Evolutionary conservation across 352 stramenopile species (phyloP).

Genomic region (Phytophthora sojae): DNA sequence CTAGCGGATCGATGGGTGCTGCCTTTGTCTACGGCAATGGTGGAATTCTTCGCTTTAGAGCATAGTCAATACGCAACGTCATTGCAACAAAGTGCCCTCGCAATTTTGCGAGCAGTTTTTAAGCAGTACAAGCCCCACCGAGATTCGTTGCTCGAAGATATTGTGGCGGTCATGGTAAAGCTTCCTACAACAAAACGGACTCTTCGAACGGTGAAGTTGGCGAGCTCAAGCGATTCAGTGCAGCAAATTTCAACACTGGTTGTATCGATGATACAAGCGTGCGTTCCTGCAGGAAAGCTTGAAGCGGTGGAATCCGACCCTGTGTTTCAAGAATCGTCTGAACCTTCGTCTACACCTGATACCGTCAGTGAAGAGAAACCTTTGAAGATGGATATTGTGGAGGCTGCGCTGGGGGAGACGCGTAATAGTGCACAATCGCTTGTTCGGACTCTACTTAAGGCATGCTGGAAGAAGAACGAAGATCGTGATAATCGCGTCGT

Average conservation of each 20-base stretch:
- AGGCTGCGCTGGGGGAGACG: conserved; percentile 36
- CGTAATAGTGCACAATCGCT: conserved; percentile 55
- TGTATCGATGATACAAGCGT: conserved; percentile 71
- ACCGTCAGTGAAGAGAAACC: conserved; percentile 22
- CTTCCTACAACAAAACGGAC: conserved; percentile 77
- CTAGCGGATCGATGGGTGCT: conserved; percentile 83
- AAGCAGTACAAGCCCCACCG: conserved; percentile 70
- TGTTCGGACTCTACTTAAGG: conserved; percentile 59
- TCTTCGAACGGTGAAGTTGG: conserved; percentile 74
- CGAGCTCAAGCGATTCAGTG: conserved; percentile 52
- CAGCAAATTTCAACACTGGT: conserved; percentile 80
- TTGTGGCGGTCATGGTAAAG: conserved; percentile 83
- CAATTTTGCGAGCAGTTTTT: conserved; percentile 73
- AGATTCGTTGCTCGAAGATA: conserved; percentile 65
- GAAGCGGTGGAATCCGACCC: conserved; percentile 7
- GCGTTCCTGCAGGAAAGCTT: conserved; percentile 24
- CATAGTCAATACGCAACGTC: conserved; percentile 60
- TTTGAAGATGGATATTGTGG: conserved; percentile 16
- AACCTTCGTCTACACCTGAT: conserved; percentile 31
- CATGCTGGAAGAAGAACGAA: conserved; percentile 87
- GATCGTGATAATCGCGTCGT: conserved; percentile 77
- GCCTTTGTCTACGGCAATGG: conserved; percentile 72
- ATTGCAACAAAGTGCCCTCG: conserved; percentile 70
- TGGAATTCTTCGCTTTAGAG: conserved; percentile 77
- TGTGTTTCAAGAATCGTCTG: conserved; percentile 9